These are phyloP conservation scores for Hypoxylon fuscum DNA, from an alignment of 495 filamentous ascomycete genomes.

Conservation along the genomic window DNA sequence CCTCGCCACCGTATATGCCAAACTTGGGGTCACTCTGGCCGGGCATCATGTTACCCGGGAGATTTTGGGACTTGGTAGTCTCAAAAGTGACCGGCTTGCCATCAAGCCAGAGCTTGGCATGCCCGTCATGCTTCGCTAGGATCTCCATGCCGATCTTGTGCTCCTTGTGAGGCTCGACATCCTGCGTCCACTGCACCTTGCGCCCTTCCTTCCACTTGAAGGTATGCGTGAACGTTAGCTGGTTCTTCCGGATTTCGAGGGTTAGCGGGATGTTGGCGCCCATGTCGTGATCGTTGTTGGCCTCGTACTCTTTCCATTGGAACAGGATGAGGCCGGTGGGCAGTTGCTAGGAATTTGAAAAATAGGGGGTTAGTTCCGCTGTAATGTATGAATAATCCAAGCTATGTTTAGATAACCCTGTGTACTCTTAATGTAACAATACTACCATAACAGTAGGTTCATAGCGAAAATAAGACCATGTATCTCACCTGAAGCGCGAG, in stretches of 20 bases:
- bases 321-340: conserved; percentile 26
- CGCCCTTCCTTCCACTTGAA: conserved; percentile 22
- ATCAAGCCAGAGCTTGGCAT: conserved; percentile 33
- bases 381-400: too few species aligned
- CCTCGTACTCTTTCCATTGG: conserved; percentile 35
- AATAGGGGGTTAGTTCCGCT: too few species aligned
- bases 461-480: not conserved
- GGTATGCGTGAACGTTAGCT: conserved; percentile 22
- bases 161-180: conserved; percentile 11
- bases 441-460: too few species aligned
- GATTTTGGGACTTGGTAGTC: conserved; percentile 22
- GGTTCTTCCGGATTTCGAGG: conserved; percentile 13
- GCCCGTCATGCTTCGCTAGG: conserved; percentile 17
- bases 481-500: conserved; percentile 21
- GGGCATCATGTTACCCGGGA: conserved; percentile 29
- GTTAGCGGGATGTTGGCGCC: conserved; percentile 30
- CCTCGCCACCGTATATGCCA: conserved; percentile 32
- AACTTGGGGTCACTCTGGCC: conserved; percentile 31
- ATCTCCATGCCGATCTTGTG: conserved; percentile 35
- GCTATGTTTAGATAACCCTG: too few species aligned
- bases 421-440: too few species aligned
- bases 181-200: conserved; percentile 27
- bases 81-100: conserved; percentile 32
- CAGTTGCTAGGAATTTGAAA: conserved; percentile 8
- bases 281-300: conserved; percentile 24